Percentiles rank a stretch among this genome's conserved stretches.
Conservation (phyloP, 352 stramenopile genomes). For the Phytophthora chlamydospora region DNA sequence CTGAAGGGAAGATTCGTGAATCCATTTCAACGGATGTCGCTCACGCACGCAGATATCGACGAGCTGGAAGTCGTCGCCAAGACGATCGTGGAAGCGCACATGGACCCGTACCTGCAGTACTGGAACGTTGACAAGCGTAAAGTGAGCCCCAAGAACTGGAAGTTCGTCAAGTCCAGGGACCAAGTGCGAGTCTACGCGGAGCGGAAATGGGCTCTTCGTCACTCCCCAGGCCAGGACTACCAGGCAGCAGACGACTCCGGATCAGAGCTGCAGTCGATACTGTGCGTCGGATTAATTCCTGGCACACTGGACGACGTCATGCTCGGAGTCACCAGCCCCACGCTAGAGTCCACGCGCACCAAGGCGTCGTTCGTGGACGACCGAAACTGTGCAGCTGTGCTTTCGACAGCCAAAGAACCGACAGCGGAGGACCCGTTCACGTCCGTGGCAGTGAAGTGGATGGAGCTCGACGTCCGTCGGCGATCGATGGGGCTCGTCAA, state of each 20-base stretch:
- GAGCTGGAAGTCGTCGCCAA: constrained; percentile 29
- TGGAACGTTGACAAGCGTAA: constrained; percentile 20
- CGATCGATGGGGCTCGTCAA: constrained; percentile 27
- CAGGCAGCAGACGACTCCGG: background rate
- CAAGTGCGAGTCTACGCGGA: constrained; percentile 29
- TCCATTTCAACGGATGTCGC: constrained; percentile 25
- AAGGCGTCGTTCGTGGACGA: constrained; percentile 48
- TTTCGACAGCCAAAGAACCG: constrained; percentile 45
- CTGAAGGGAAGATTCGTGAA: constrained; percentile 26
- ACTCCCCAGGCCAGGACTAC: background rate
- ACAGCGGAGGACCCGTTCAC: constrained; percentile 51
- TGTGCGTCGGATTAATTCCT: constrained; percentile 32
- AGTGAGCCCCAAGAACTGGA: constrained; percentile 36
- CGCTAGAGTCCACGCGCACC: constrained; percentile 32
- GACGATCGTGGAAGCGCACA: constrained; percentile 25
- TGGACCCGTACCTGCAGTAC: constrained; percentile 39
- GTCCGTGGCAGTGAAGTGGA: constrained; percentile 35
- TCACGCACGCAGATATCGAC: constrained; percentile 18
- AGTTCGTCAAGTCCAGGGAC: constrained; percentile 30
- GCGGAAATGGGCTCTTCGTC: background rate
- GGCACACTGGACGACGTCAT: constrained; percentile 40
- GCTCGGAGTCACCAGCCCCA: constrained; percentile 38
- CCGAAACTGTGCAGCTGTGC: constrained; percentile 41
- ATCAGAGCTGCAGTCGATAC: constrained; percentile 28
- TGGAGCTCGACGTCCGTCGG: constrained; percentile 32